Evolutionary conservation across 441 rosid species (phyloP), one percentile per base, ranked within the genome.

Genomic region (Aleurites moluccanus): DNA sequence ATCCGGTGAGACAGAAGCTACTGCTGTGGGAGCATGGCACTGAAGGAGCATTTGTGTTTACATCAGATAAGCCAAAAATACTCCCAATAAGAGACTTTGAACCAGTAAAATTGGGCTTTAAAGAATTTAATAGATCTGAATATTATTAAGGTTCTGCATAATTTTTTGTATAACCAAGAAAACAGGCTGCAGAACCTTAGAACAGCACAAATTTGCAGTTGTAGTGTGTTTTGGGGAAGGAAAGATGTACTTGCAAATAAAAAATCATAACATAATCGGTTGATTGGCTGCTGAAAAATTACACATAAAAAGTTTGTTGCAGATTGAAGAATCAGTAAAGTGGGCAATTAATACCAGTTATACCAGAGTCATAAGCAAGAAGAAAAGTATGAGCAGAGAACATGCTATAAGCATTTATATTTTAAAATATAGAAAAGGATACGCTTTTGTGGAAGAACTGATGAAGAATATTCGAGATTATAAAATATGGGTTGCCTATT

Each of bases 361-460:
- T 44, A 38, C 4, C 23, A 20, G 28, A 73, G 6, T 20, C 18
- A 5, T 8, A 21, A 59, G 59, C 49, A 66, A 23, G 50, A 28
- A 28, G 47, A 57, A n/a, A 56, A 56, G 23, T 10, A 25, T 35
- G 53, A 42, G 1, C 5, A 40, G 11, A 53, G 57, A 18, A 18
- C 2, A 50, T 42, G 23, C 42, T 67, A 20, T 30, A 30, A 27
- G 47, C 60, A 40, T 25, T 69, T 35, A 64, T 3, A 49, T 40
- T 69, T 42, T 64, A 55, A 62, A 70, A 25, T 55, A 74, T 45
- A 65, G 16, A 1, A 73, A 79, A 84, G 94, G 97, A 92, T 94
- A 94, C 96, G 91, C 1, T 78, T 80, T 64, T 66, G 60, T 18
- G 96, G 93, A 77, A 92, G 86, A 79, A 87, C 87, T n/a, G 85